Percentiles rank a stretch among this genome's conserved stretches.
Evolutionary conservation across 257 asterid genomes (phyloP).

Genomic region (Solanum habrochaites): DNA sequence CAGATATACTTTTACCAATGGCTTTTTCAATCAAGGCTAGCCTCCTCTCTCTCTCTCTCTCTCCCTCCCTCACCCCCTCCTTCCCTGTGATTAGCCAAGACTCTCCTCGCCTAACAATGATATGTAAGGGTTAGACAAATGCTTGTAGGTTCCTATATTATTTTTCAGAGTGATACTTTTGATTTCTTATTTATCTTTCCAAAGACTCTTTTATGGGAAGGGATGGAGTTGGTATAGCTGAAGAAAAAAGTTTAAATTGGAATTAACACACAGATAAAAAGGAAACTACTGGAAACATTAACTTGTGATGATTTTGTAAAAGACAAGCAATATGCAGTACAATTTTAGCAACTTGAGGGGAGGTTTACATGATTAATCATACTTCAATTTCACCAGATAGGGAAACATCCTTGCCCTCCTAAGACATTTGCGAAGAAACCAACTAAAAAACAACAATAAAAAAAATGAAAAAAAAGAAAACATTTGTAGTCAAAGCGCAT

Average conservation of each 20-base stretch:
- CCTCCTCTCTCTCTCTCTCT: not conserved
- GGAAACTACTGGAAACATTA: not conserved
- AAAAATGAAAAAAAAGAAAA: not conserved
- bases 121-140: not conserved
- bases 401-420: not conserved
- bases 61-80: not conserved
- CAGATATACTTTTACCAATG: constrained; percentile 76
- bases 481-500: not conserved
- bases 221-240: not conserved
- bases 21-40: constrained; percentile 81
- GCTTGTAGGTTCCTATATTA: not conserved
- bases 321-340: not conserved
- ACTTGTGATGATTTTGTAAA: not conserved
- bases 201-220: not conserved
- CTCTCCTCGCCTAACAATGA: not conserved
- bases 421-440: not conserved
- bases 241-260: not conserved
- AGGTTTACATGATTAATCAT: not conserved
- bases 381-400: not conserved
- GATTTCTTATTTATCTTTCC: not conserved
- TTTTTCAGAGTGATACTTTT: not conserved
- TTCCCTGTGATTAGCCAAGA: not conserved
- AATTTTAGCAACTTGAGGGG: not conserved
- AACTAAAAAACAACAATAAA: not conserved
- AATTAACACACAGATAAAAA: not conserved